A percentile compares a stretch with the other conserved stretches of the same genome.
phyloP scores from a whole-genome alignment of 805 yeast genomes.

The Vanderwaltozyma polyspora region DNA sequence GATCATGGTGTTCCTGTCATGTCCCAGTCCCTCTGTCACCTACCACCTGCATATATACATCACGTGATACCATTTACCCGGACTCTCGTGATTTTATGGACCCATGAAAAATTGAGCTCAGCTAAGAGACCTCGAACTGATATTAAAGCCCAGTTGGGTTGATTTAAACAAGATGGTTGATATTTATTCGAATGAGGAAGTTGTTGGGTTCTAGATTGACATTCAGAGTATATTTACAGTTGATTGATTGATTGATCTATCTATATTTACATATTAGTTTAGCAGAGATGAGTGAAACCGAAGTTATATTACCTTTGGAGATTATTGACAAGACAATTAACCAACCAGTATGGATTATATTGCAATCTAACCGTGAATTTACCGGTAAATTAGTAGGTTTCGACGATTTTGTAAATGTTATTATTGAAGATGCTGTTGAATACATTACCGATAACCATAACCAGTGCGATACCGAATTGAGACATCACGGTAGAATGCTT shows the following conservation, averaged over 20 bases:
- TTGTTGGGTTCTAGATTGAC: no score
- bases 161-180: no score
- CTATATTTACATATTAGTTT: not conserved
- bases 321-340: constrained; percentile 83
- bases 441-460: constrained; percentile 13
- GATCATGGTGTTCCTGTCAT: no score
- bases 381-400: constrained; percentile 84
- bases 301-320: constrained; percentile 55
- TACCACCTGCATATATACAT: no score
- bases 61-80: no score
- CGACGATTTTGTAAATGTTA: constrained; percentile 91
- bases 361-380: constrained; percentile 54
- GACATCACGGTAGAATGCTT: constrained; percentile 45
- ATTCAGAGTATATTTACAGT: no score
- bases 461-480: constrained; percentile 33
- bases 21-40: no score
- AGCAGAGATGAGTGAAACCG: constrained; percentile 10
- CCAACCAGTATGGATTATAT: constrained; percentile 57
- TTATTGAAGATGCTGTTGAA: constrained; percentile 55
- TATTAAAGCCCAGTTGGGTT: no score
- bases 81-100: no score
- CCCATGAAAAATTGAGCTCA: no score
- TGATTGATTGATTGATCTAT: not conserved
- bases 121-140: no score
- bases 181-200: no score